Evolutionary conservation across 345 rosid genomes (phyloP).

Genomic region (Microthlaspi erraticum): DNA sequence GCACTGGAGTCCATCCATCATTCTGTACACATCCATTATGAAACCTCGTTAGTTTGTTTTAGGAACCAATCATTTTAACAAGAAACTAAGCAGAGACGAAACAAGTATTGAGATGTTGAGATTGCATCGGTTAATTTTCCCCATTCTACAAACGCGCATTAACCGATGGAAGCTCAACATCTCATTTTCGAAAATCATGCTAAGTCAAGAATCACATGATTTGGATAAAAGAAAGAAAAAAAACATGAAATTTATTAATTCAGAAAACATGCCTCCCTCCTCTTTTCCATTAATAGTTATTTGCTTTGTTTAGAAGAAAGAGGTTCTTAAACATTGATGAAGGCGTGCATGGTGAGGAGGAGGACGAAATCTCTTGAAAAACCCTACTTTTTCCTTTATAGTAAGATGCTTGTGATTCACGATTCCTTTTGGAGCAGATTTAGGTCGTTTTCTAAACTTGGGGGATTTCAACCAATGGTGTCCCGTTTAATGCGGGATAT

Average conservation of each 20-base stretch:
- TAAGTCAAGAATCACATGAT: slow-evolving; percentile 5
- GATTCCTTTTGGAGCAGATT: slow-evolving; percentile 20
- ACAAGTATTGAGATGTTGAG: slow-evolving; percentile 11
- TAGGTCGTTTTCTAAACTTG: slow-evolving; percentile 38
- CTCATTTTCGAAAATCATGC: not conserved
- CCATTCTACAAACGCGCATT: slow-evolving; percentile 37
- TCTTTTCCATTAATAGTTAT: slow-evolving; percentile 38
- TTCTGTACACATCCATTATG: slow-evolving; percentile 42
- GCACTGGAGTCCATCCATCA: slow-evolving; percentile 57
- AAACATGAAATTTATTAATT: not conserved
- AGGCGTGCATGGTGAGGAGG: slow-evolving; percentile 31
- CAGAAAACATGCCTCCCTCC: slow-evolving; percentile 41
- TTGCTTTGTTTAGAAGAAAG: slow-evolving; percentile 29
- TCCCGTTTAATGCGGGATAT: slow-evolving; percentile 17
- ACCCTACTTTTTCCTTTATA: slow-evolving; percentile 32
- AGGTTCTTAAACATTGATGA: slow-evolving; percentile 30
- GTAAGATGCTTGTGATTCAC: slow-evolving; percentile 10
- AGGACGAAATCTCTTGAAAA: slow-evolving; percentile 24
- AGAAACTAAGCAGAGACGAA: not conserved
- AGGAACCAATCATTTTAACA: not conserved
- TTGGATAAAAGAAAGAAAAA: not conserved
- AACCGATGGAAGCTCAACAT: slow-evolving; percentile 41
- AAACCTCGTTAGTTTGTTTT: slow-evolving; percentile 13
- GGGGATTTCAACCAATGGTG: slow-evolving; percentile 31
- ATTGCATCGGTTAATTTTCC: slow-evolving; percentile 43